phyloP scores from a whole-genome alignment of 192 early-diverging fungal genomes.

The Backusella australiensis region DNA sequence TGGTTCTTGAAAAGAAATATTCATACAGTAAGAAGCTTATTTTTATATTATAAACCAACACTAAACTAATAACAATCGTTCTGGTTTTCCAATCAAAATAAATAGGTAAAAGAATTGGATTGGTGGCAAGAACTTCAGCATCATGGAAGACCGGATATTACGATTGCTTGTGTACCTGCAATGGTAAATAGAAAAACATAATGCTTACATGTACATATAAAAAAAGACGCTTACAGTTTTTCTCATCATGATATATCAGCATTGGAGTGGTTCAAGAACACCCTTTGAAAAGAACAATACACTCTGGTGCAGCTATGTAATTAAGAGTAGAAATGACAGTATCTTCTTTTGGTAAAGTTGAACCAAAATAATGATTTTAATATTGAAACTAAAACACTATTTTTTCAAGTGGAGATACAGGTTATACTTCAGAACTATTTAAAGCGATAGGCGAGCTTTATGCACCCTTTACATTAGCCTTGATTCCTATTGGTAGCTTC shows the following conservation, averaged over 20 bases:
- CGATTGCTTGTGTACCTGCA: constrained; percentile 35
- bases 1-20: constrained; percentile 47
- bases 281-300: constrained; percentile 32
- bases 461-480: constrained; percentile 50
- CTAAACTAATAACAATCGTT: not conserved
- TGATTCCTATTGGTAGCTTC: constrained; percentile 55
- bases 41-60: not conserved
- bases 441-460: constrained; percentile 48
- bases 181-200: constrained; percentile 23
- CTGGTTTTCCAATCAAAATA: not conserved
- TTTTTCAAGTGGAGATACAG: constrained; percentile 44
- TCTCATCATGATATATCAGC: constrained; percentile 10
- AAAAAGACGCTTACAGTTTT: not conserved
- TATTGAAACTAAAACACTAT: not conserved
- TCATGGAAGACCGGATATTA: constrained; percentile 35
- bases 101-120: constrained; percentile 48
- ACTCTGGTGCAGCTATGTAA: constrained; percentile 48
- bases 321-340: constrained; percentile 34
- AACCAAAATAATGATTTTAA: not conserved
- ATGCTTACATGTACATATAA: not conserved
- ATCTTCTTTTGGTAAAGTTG: constrained; percentile 49
- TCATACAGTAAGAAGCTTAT: constrained; percentile 35
- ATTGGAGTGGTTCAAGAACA: constrained; percentile 33
- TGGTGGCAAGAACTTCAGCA: constrained; percentile 55
- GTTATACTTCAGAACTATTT: constrained; percentile 48